Evolutionary conservation across 2,329 filamentous ascomycete genomes (phyloP).

Genomic region (Ophiostoma montium): DNA sequence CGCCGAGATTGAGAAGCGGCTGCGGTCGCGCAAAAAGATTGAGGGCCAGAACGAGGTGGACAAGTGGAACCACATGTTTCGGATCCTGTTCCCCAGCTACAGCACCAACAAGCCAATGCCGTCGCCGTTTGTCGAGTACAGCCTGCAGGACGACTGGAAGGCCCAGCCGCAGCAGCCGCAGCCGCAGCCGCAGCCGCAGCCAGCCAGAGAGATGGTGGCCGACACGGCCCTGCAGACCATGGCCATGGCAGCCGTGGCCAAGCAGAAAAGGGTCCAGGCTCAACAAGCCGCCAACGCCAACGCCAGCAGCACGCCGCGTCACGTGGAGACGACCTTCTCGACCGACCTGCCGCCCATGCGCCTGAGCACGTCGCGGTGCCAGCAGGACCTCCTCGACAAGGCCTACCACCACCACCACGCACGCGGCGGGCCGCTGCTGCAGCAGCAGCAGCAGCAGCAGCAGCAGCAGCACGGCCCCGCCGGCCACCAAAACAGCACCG

Average conservation of each 20-base stretch:
- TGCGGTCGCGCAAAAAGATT: conserved; percentile 22
- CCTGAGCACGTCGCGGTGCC: neutral
- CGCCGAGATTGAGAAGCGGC: conserved; percentile 20
- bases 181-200: no score
- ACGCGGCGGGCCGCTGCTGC: no score
- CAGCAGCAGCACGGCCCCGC: neutral
- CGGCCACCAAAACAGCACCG: neutral
- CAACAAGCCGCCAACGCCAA: neutral
- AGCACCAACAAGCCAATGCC: conserved; percentile 17
- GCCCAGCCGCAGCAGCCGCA: no score
- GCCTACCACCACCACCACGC: no score
- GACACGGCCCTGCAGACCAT: neutral
- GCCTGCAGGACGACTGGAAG: neutral
- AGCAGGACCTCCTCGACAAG: no score
- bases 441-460: neutral
- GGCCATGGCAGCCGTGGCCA: neutral
- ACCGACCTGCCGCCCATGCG: neutral
- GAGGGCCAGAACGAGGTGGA: conserved; percentile 20
- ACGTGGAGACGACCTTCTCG: no score
- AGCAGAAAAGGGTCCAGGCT: neutral
- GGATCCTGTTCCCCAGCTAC: conserved; percentile 22
- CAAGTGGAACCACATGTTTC: conserved; percentile 25
- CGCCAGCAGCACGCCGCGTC: no score
- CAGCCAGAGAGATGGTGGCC: no score
- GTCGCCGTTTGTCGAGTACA: conserved; percentile 15